These are phyloP conservation scores for Suhomyces canberraensis DNA, from an alignment of 805 yeast species.

Conservation along the genomic window DNA sequence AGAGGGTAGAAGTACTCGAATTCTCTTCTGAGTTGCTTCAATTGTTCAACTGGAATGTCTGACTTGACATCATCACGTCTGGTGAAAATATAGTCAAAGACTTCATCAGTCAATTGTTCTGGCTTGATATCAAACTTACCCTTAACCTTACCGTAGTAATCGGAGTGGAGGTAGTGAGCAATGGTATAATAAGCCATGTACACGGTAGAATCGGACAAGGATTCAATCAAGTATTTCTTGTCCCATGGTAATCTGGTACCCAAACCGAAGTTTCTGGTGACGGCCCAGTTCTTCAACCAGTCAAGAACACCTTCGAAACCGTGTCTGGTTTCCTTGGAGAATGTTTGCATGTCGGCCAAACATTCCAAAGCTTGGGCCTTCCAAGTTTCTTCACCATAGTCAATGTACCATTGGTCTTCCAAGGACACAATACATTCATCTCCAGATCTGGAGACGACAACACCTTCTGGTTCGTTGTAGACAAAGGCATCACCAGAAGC, in stretches of 20 bases:
- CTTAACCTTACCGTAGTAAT: constrained; percentile 71
- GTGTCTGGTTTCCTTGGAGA: constrained; percentile 76
- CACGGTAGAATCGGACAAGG: constrained; percentile 91
- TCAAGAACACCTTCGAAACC: constrained; percentile 92
- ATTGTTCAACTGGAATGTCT: constrained; percentile 62
- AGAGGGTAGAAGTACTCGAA: constrained; percentile 96
- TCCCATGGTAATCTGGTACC: constrained; percentile 98
- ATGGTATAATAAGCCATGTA: constrained; percentile 95
- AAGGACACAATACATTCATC: constrained; percentile 95
- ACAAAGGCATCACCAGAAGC: constrained; percentile 77
- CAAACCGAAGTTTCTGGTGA: constrained; percentile 92
- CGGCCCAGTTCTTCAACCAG: constrained; percentile 98
- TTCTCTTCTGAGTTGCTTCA: constrained; percentile 80
- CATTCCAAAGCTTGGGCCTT: constrained; percentile 76
- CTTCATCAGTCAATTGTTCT: constrained; percentile 88
- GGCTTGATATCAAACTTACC: constrained; percentile 76
- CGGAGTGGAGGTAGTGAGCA: constrained; percentile 79
- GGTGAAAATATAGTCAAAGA: constrained; percentile 85
- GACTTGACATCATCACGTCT: constrained; percentile 57
- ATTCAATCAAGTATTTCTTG: constrained; percentile 86
- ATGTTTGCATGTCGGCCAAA: constrained; percentile 71
- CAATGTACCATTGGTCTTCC: constrained; percentile 98
- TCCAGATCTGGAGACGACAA: constrained; percentile 90
- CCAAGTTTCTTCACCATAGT: constrained; percentile 95
- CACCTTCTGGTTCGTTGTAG: constrained; percentile 91